Base-by-base conservation (phyloP, 345 rosid genomes). In the Ricinus communis region DNA sequence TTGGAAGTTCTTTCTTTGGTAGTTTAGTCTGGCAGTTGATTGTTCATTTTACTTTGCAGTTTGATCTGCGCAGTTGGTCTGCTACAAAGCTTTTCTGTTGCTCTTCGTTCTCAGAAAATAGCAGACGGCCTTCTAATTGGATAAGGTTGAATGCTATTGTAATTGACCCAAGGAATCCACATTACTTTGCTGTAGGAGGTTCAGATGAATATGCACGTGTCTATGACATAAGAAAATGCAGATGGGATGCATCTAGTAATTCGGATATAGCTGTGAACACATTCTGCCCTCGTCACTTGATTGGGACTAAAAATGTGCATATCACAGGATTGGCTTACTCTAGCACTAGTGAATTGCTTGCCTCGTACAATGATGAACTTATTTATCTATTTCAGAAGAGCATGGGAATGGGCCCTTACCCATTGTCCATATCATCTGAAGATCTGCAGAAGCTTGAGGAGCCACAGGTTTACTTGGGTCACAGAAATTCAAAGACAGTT, bases 301-400 rank as follows among this genome's bases (percentile, higher is more conserved):
- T 80, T 7, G 81, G 63, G 71, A 65, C 50, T 51, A 76, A 69
- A 71, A 61, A 76, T 65, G 77, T 84, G 63, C 87, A 83, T 67
- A 72, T 88, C 73, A 86, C 88, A 0, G 92, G 90, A 21, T 71
- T 86, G 80, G 79, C 90, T 43, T 88, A 81, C 63, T 88, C 92
- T 10, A 80, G 58, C 69, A 31, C 81, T 8, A 71, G 88, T n/a
- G 90, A 84, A 67, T 83, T 88, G 70, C 84, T 88, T 14, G 83
- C 83, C 45, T 86, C 90, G 68, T 88, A 88, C 82, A 86, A 70
- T 38, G 90, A 88, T 36, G 92, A 88, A 65, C 84, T 82, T 72
- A 70, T 88, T 28, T 86, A 84, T 75, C 66, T 84, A 56, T 88
- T 82, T 65, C 78, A 80, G 76, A 82, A 78, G 69, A 78, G 75